phyloP scores from a whole-genome alignment of 2,329 filamentous ascomycete genomes.

The Arthroderma sp. region DNA sequence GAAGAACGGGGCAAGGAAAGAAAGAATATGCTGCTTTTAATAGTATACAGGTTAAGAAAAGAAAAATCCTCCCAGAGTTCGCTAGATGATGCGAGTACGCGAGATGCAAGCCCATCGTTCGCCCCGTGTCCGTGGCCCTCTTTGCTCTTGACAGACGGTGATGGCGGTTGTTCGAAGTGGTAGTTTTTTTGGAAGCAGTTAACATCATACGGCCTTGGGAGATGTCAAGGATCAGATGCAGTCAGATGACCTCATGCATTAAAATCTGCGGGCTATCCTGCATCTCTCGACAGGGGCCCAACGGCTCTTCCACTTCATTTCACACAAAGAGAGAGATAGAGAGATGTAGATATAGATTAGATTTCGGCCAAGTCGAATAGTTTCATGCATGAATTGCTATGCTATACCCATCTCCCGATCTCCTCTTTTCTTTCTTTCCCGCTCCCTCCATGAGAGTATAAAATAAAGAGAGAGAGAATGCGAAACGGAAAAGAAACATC shows the following conservation, averaged over 20 bases:
- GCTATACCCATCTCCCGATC: background rate
- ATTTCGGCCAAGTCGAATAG: conserved; percentile 5
- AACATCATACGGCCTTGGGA: background rate
- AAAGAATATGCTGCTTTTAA: background rate
- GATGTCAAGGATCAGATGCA: background rate
- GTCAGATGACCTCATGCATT: conserved; percentile 6
- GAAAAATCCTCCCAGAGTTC: background rate
- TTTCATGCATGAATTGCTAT: conserved; percentile 4
- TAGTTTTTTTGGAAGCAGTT: no score
- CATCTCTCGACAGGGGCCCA: background rate
- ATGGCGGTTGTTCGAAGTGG: no score
- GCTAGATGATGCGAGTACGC: background rate
- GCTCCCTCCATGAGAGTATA: no score
- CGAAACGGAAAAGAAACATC: background rate
- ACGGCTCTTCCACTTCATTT: background rate
- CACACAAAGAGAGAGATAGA: background rate
- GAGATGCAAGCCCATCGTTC: background rate
- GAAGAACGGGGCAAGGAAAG: no score
- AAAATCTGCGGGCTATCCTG: background rate
- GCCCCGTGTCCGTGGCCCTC: background rate
- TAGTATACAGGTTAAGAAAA: background rate
- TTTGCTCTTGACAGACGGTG: no score
- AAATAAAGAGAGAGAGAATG: background rate
- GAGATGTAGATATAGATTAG: background rate
- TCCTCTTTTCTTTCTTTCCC: background rate